A percentile compares a stretch with the other conserved stretches of the same genome.
Conservation (phyloP, 2,329 filamentous ascomycete genomes). For the Hymenoscyphus infarciens region DNA sequence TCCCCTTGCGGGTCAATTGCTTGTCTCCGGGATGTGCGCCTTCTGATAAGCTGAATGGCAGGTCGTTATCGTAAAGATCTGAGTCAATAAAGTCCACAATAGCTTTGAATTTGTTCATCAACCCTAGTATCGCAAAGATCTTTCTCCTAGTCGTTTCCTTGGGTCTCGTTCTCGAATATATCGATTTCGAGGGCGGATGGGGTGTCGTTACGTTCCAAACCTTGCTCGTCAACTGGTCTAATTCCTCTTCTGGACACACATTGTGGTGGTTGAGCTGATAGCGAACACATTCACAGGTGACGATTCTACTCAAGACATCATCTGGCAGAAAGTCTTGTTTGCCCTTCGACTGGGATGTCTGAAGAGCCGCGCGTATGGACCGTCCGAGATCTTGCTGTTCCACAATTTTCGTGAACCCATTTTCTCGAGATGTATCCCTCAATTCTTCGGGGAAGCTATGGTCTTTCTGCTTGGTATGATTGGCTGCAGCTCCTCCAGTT, state of each 20-base stretch:
- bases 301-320: neutral
- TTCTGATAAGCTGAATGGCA: constrained; percentile 8
- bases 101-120: constrained; percentile 6
- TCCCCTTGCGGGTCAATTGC: constrained; percentile 9
- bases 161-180: neutral
- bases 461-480: too few species aligned
- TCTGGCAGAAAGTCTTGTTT: constrained; percentile 5
- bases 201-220: neutral
- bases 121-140: constrained; percentile 13
- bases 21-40: neutral
- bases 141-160: constrained; percentile 11
- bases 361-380: neutral
- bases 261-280: neutral
- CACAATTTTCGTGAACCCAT: too few species aligned
- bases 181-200: neutral
- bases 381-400: neutral
- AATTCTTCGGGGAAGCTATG: too few species aligned
- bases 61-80: constrained; percentile 12
- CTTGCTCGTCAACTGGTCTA: neutral
- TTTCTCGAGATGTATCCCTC: too few species aligned
- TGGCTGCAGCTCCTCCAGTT: neutral
- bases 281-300: constrained; percentile 4
- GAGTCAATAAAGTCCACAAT: constrained; percentile 12
- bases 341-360: neutral
- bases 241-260: neutral